Evolutionary conservation across 2,329 filamentous ascomycete genomes (phyloP).

Genomic region (Chalara sp.): DNA sequence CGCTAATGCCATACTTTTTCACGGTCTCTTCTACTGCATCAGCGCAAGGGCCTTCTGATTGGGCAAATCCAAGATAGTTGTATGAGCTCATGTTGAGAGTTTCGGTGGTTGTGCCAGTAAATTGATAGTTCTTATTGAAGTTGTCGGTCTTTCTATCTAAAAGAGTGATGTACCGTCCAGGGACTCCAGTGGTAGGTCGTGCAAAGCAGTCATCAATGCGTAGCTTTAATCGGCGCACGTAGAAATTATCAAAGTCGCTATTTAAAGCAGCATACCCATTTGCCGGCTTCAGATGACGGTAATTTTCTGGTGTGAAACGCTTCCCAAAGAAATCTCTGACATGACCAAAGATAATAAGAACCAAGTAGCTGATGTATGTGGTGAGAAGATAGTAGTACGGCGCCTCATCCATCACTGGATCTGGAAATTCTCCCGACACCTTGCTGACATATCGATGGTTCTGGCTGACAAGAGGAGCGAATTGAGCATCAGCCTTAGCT

Average conservation of each 20-base stretch:
- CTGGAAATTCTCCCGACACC: slow-evolving; percentile 74
- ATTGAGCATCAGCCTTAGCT: slow-evolving; percentile 79
- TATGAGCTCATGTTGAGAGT: slow-evolving; percentile 99
- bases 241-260: slow-evolving; percentile 98
- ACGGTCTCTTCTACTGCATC: slow-evolving; percentile 84
- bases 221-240: slow-evolving; percentile 85
- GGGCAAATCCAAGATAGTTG: slow-evolving; percentile 97
- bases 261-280: slow-evolving; percentile 94
- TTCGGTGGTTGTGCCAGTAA: slow-evolving; percentile 85
- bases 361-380: slow-evolving; percentile 96
- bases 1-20: slow-evolving; percentile 77
- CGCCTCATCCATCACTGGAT: slow-evolving; percentile 88
- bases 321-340: slow-evolving; percentile 97
- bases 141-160: slow-evolving; percentile 87
- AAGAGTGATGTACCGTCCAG: slow-evolving; percentile 87
- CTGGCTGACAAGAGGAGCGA: slow-evolving; percentile 74
- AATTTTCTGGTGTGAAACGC: slow-evolving; percentile 77
- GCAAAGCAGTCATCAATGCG: slow-evolving; percentile 97
- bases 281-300: slow-evolving; percentile 72
- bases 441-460: slow-evolving; percentile 85
- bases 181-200: slow-evolving; percentile 85
- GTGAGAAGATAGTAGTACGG: slow-evolving; percentile 96
- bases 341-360: slow-evolving; percentile 92
- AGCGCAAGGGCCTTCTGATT: slow-evolving; percentile 93
- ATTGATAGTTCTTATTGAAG: slow-evolving; percentile 83